phyloP scores from a whole-genome alignment of 371 early-diverging fungal species.

The Apophysomyces trapeziformis region DNA sequence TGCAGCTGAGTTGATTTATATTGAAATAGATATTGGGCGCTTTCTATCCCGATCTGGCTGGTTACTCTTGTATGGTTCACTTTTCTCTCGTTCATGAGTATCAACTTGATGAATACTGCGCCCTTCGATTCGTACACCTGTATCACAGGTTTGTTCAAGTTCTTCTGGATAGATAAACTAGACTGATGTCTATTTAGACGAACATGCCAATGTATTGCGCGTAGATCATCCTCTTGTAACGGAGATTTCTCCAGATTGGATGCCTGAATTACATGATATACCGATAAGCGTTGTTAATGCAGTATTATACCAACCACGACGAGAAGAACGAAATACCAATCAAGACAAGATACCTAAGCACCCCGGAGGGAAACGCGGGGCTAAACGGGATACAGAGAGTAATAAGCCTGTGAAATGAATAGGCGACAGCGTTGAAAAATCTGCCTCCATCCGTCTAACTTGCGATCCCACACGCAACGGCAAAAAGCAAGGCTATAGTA shows the following conservation, averaged over 20 bases:
- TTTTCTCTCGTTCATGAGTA: slow-evolving; percentile 67
- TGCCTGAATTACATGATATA: slow-evolving; percentile 75
- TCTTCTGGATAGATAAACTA: background rate
- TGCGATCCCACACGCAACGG: no score
- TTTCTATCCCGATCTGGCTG: slow-evolving; percentile 78
- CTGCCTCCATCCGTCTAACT: background rate
- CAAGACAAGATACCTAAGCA: background rate
- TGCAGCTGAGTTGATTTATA: background rate
- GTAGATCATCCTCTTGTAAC: slow-evolving; percentile 39
- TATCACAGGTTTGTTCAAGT: slow-evolving; percentile 62
- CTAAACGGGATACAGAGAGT: background rate
- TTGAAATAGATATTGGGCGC: slow-evolving; percentile 70
- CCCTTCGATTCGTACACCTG: slow-evolving; percentile 68
- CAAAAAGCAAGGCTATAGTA: no score
- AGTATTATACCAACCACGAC: slow-evolving; percentile 52
- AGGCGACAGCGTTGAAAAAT: background rate
- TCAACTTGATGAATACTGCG: slow-evolving; percentile 71
- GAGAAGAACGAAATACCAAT: background rate
- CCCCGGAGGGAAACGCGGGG: background rate
- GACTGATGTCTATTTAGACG: slow-evolving; percentile 44
- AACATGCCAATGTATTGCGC: slow-evolving; percentile 59
- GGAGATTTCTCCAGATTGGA: slow-evolving; percentile 57
- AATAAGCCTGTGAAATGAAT: background rate
- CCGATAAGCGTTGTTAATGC: slow-evolving; percentile 72
- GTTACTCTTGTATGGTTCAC: slow-evolving; percentile 72